Base-by-base conservation (phyloP, 1,139 yeast genomes). In the Pichia sp. region DNA sequence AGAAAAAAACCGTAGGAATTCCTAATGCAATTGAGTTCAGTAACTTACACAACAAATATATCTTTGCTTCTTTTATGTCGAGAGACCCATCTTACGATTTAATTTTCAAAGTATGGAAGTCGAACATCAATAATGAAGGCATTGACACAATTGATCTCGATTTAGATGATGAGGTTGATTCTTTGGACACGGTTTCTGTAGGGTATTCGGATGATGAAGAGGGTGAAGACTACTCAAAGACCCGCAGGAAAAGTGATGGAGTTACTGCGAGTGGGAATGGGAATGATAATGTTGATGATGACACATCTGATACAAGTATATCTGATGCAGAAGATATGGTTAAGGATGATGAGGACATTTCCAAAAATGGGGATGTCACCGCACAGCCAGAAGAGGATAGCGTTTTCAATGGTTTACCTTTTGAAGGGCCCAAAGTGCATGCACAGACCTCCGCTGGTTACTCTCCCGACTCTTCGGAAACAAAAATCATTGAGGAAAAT, bases 1-100 rank as follows among this genome's bases (percentile, higher is more conserved):
- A 86, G 68, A 82, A 81, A 63, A 78, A 83, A 5, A 85, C 92
- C 0, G 90, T 90, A 0, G 72, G 87, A 29, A 85, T 87, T 59
- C 92, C 90, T 11, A 87, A 86, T 66, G 90, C 90, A 3, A 82
- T 87, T 67, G 80, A 83, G 41, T 78, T 87, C 38, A 78, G 84
- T 57, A 86, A 93, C 0, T 72, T 86, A 55, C 90, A 86, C 63
- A 85, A 85, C 51, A 84, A 81, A 62, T 84, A 83, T 64, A 77
- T 81, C 0, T 87, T 87, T 75, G 93, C 93, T 0, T 82, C 90
- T 0, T 83, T 87, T 59, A 72, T 86, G 40, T 75, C 84, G 7
- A 76, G 95, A 66, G 95, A 87, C 66, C 59, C 82, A 0, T 78
- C 87, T 0, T 86, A 83, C 67, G 82, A 79, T 51, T 67, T 81